Percentiles rank a stretch among this genome's conserved stretches.
Evolutionary conservation across 2,329 filamentous ascomycete genomes (phyloP).

Genomic region (Aspergillus candidus): DNA sequence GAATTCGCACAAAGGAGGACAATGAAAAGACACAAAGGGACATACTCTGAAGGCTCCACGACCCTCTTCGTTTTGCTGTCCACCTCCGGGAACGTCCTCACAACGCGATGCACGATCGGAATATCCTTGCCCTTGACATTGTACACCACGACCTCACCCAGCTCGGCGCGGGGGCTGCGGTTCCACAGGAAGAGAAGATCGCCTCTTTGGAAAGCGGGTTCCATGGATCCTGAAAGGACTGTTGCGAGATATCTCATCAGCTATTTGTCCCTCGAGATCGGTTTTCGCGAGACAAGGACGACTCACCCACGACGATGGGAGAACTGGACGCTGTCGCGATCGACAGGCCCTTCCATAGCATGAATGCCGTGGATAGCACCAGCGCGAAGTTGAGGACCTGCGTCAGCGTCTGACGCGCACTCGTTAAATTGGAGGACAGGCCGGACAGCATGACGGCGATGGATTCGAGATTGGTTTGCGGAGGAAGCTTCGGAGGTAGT

Average conservation of each 20-base stretch:
- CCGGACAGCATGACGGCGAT: slow-evolving; percentile 58
- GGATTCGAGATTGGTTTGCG: not conserved
- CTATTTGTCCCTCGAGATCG: not conserved
- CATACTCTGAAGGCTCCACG: slow-evolving; percentile 28
- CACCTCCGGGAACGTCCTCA: slow-evolving; percentile 58
- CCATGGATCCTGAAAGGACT: slow-evolving; percentile 58
- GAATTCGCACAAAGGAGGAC: not conserved
- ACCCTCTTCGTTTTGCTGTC: slow-evolving; percentile 31
- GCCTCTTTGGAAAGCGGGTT: slow-evolving; percentile 60
- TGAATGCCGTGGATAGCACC: slow-evolving; percentile 84
- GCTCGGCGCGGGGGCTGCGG: slow-evolving; percentile 53
- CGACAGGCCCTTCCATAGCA: slow-evolving; percentile 90
- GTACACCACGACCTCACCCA: slow-evolving; percentile 71
- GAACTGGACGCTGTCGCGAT: slow-evolving; percentile 68
- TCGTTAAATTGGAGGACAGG: slow-evolving; percentile 52
- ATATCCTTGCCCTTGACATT: slow-evolving; percentile 93
- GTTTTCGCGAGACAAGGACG: not conserved
- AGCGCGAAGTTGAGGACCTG: slow-evolving; percentile 88
- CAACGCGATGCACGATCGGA: slow-evolving; percentile 90
- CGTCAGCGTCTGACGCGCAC: slow-evolving; percentile 71
- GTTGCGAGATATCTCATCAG: not conserved
- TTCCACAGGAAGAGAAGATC: slow-evolving; percentile 62
- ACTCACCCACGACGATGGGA: slow-evolving; percentile 56
- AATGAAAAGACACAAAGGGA: not conserved
- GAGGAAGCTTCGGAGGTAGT: slow-evolving; percentile 6